Percentiles rank a stretch among this genome's conserved stretches.
These are phyloP conservation scores for Collybia mongolica DNA, from an alignment of 768 basidiomycete genomes.

Conservation along the genomic window DNA sequence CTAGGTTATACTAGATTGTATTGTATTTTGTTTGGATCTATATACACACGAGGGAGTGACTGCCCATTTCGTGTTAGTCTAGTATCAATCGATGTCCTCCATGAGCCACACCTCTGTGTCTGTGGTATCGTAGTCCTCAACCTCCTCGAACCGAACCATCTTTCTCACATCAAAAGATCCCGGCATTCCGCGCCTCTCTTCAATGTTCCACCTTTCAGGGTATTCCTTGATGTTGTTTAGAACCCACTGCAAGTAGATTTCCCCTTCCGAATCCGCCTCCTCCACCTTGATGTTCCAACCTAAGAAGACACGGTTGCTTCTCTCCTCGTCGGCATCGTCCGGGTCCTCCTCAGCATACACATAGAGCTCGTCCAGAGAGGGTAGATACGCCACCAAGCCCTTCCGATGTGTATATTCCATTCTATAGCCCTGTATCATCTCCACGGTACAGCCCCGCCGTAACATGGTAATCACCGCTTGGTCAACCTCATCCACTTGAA, in stretches of 20 bases:
- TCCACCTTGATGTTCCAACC: conserved; percentile 69
- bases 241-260: conserved; percentile 40
- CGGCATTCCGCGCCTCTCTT: conserved; percentile 16
- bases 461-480: conserved; percentile 33
- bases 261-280: conserved; percentile 42
- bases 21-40: no score
- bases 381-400: conserved; percentile 49
- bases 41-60: no score
- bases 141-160: conserved; percentile 26
- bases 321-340: conserved; percentile 19
- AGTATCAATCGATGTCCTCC: conserved; percentile 15
- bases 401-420: conserved; percentile 54
- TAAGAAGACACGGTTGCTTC: conserved; percentile 49
- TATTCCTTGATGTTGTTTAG: conserved; percentile 29
- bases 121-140: conserved; percentile 33
- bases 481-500: conserved; percentile 22
- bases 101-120: conserved; percentile 31
- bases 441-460: conserved; percentile 56
- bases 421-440: conserved; percentile 55
- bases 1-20: no score
- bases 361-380: conserved; percentile 32
- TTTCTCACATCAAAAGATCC: conserved; percentile 30
- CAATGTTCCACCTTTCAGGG: conserved; percentile 32
- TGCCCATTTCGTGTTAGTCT: no score
- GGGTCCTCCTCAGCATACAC: conserved; percentile 20